Conservation (phyloP, 2,329 filamentous ascomycete species). For the Botrytis deweyae region DNA sequence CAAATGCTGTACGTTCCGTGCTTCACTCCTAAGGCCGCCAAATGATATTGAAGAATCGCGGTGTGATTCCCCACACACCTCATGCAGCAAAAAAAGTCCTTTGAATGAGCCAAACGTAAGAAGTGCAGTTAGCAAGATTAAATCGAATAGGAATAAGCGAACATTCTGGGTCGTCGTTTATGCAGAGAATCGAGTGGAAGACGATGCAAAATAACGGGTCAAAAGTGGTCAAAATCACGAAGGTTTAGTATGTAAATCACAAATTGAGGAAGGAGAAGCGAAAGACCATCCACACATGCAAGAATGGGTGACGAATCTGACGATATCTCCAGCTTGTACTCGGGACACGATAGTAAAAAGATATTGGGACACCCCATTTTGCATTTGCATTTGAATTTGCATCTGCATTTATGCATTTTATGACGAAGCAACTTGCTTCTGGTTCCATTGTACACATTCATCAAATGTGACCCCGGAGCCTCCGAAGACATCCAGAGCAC, state of each 20-base stretch:
- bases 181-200: constrained; percentile 11
- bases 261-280: neutral
- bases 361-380: neutral
- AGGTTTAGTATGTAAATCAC: neutral
- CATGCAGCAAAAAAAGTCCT: constrained; percentile 18
- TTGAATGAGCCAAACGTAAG: neutral
- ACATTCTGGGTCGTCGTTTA: neutral
- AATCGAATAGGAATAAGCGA: neutral
- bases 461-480: constrained; percentile 82
- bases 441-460: constrained; percentile 89
- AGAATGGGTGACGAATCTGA: neutral
- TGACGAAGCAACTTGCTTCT: constrained; percentile 41
- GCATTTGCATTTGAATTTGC: constrained; percentile 4
- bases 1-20: neutral
- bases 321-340: neutral
- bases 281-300: neutral
- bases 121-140: neutral
- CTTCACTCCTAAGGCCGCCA: neutral
- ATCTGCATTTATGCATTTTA: neutral
- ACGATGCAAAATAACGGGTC: constrained; percentile 13
- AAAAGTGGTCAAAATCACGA: neutral
- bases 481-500: constrained; percentile 93
- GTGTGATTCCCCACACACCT: constrained; percentile 17
- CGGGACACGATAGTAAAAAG: neutral
- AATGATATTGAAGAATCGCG: neutral